phyloP scores from a whole-genome alignment of 192 early-diverging fungal genomes.

The Rhizoclosmatium globosum region DNA sequence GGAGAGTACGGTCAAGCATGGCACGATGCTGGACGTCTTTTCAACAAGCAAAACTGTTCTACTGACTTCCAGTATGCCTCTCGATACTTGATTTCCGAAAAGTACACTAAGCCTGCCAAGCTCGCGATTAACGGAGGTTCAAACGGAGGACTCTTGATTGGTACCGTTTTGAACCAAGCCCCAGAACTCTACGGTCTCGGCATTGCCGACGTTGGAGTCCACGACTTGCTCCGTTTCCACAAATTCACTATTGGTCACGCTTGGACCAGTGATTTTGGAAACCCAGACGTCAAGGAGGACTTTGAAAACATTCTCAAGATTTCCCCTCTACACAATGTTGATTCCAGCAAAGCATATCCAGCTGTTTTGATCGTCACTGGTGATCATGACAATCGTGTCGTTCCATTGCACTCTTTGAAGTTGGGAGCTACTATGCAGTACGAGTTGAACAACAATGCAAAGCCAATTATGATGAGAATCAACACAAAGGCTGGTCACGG shows the following conservation, averaged over 20 bases:
- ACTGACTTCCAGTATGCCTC: slow-evolving; percentile 80
- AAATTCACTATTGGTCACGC: slow-evolving; percentile 81
- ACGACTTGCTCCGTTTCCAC: slow-evolving; percentile 80
- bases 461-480: slow-evolving; percentile 67
- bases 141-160: slow-evolving; percentile 77
- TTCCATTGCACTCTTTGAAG: slow-evolving; percentile 74
- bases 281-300: slow-evolving; percentile 72
- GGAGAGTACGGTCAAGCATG: slow-evolving; percentile 66
- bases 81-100: slow-evolving; percentile 62
- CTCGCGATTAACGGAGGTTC: slow-evolving; percentile 72
- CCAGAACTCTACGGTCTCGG: slow-evolving; percentile 76
- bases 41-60: slow-evolving; percentile 77
- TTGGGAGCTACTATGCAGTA: slow-evolving; percentile 69
- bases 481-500: slow-evolving; percentile 78
- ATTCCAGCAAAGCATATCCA: slow-evolving; percentile 59
- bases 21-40: slow-evolving; percentile 59
- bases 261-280: slow-evolving; percentile 75
- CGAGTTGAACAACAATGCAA: slow-evolving; percentile 54
- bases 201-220: slow-evolving; percentile 73
- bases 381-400: slow-evolving; percentile 76
- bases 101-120: slow-evolving; percentile 65
- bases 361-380: slow-evolving; percentile 68
- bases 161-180: slow-evolving; percentile 76
- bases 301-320: slow-evolving; percentile 57
- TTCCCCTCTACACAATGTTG: slow-evolving; percentile 77